Evolutionary conservation across 805 yeast species (phyloP), one percentile per base, ranked within the genome.

Genomic region (Zygoascus flipseniorum): DNA sequence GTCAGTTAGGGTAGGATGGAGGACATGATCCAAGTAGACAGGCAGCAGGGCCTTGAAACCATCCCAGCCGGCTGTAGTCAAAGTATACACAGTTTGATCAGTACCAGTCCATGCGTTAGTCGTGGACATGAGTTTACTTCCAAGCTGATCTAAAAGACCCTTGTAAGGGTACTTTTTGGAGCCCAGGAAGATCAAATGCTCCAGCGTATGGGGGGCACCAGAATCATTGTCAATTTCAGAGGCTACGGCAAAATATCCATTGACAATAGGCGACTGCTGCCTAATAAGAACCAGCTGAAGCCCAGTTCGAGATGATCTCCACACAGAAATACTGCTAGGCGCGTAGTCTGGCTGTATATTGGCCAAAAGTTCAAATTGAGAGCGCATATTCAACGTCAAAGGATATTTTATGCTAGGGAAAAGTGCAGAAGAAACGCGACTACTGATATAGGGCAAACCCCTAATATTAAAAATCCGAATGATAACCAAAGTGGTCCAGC

Each of bases 51-150:
- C 77, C 48, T 79, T 80, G 70, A 93, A 93, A 0, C 97, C 98
- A 53, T 87, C 88, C 96, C 97, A 90, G 9, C 98, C 98, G 0
- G 98, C 98, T 41, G 95, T 82, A 8, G 85, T 78, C 53, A 93
- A 73, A 1, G 97, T 89, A 62, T 93, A 93, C 1, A 89, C 97
- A 0, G 99, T 93, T 65, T 88, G 95, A 69, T 93, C 98, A 4
- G 93, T 88, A 0, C 85, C 89, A 0, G 99, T 93, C 97, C 97
- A 90, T 0, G 99, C 99, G 65, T 93, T 93, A 0, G 98, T 93
- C 5, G 81, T 76, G 1, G 96, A 85, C 69, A 84, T 86, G 57
- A 89, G 83, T 53, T 86, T 71, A 64, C 89, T 88, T 5, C 97
- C 96, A 50, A 90, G 76, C 10, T 83, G 83, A 64, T 93, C 99